Percentiles rank a stretch among this genome's conserved stretches.
phyloP scores from a whole-genome alignment of 805 yeast species.

The Soucietia sequanensis region DNA sequence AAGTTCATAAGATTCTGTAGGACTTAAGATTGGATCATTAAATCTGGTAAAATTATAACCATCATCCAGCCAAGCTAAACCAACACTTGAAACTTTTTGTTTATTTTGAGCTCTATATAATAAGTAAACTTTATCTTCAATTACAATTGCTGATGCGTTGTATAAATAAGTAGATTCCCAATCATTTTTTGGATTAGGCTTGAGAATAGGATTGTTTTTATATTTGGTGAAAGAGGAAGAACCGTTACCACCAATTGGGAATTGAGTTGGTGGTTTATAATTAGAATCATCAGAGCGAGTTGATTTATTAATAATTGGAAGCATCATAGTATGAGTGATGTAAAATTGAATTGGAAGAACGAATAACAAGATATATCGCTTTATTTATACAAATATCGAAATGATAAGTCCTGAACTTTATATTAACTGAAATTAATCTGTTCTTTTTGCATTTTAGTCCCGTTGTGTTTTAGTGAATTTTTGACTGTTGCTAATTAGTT shows the following conservation, averaged over 20 bases:
- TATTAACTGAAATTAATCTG: too few relatives aligned
- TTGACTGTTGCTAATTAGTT: too few relatives aligned
- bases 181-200: slow-evolving; percentile 35
- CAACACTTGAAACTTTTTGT: slow-evolving; percentile 31
- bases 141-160: slow-evolving; percentile 43
- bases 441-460: too few relatives aligned
- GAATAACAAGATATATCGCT: too few relatives aligned
- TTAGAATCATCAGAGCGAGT: slow-evolving; percentile 29
- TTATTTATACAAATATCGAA: too few relatives aligned
- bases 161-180: slow-evolving; percentile 40
- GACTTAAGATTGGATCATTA: slow-evolving; percentile 29
- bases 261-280: slow-evolving; percentile 32
- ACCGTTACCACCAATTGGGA: slow-evolving; percentile 45
- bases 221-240: slow-evolving; percentile 36
- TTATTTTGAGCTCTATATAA: slow-evolving; percentile 40
- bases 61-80: slow-evolving; percentile 42
- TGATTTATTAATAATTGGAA: slow-evolving; percentile 25
- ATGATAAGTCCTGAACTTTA: too few relatives aligned
- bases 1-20: slow-evolving; percentile 39
- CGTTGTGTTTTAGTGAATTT: too few relatives aligned
- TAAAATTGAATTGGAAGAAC: too few relatives aligned
- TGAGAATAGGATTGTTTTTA: slow-evolving; percentile 35
- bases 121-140: slow-evolving; percentile 34
- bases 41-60: slow-evolving; percentile 32
- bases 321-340: slow-evolving; percentile 14